A percentile compares a stretch with the other conserved stretches of the same genome.
phyloP scores from a whole-genome alignment of 352 stramenopile genomes.

The Phytophthora lateralis region DNA sequence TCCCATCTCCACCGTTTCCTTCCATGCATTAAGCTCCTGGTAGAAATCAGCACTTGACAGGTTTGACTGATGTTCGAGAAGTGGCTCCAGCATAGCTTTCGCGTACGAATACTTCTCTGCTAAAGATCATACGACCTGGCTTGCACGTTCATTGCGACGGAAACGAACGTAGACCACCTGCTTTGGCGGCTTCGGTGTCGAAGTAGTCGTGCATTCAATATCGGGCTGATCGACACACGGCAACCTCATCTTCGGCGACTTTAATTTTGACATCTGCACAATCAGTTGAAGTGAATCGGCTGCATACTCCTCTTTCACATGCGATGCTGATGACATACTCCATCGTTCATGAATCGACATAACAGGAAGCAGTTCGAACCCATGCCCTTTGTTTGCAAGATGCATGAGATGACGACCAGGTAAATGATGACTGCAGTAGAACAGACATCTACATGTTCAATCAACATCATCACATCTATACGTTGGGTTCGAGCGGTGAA shows the following conservation, averaged over 20 bases:
- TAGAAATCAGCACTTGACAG: slow-evolving; percentile 19
- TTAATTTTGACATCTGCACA: slow-evolving; percentile 10
- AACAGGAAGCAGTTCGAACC: neutral
- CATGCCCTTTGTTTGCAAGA: neutral
- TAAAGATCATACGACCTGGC: slow-evolving; percentile 13
- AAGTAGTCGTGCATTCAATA: neutral
- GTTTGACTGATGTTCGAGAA: slow-evolving; percentile 12
- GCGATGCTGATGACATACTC: neutral
- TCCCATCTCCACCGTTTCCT: slow-evolving; percentile 8
- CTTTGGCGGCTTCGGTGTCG: neutral
- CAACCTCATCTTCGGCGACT: slow-evolving; percentile 9
- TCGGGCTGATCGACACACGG: neutral
- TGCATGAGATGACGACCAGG: slow-evolving; percentile 3
- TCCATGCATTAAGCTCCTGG: slow-evolving; percentile 9
- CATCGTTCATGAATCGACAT: neutral
- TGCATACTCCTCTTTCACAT: slow-evolving; percentile 3
- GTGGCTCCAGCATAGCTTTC: slow-evolving; percentile 15
- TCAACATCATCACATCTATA: slow-evolving; percentile 9
- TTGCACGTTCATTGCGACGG: slow-evolving; percentile 7
- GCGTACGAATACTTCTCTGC: slow-evolving; percentile 11
- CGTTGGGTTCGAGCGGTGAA: slow-evolving; percentile 2
- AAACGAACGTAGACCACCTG: slow-evolving; percentile 15
- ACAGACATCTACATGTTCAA: slow-evolving; percentile 3
- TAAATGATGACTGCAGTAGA: slow-evolving; percentile 8
- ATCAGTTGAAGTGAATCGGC: neutral